phyloP scores from a whole-genome alignment of 228 moss, liverwort and hornwort species.

The Sphagnum fallax region DNA sequence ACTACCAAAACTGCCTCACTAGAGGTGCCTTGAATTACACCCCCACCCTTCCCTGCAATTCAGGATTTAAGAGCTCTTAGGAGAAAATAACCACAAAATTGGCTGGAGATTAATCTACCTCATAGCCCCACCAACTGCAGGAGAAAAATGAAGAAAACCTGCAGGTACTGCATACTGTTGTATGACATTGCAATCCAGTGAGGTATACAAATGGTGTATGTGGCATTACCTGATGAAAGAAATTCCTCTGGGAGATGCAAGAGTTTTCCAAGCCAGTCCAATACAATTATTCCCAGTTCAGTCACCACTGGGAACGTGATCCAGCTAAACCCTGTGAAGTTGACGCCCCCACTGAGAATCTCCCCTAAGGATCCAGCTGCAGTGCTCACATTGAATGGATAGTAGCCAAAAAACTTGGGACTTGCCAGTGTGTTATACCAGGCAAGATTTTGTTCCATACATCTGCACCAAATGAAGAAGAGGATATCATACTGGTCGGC shows the following conservation, averaged over 20 bases:
- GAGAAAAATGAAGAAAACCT: no score
- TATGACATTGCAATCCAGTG: no score
- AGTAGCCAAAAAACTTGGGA: slow-evolving; percentile 77
- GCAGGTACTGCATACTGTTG: no score
- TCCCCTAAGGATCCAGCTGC: slow-evolving; percentile 57
- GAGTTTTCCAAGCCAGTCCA: slow-evolving; percentile 87
- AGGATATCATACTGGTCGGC: no score
- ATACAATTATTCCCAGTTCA: slow-evolving; percentile 70
- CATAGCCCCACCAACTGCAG: no score
- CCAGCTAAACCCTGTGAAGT: slow-evolving; percentile 77
- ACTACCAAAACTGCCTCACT: slow-evolving; percentile 72
- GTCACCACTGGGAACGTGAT: slow-evolving; percentile 77
- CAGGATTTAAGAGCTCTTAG: no score
- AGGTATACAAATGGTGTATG: no score
- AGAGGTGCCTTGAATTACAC: slow-evolving; percentile 83
- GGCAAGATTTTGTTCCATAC: slow-evolving; percentile 67
- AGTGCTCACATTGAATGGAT: slow-evolving; percentile 61
- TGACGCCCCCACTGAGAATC: slow-evolving; percentile 69
- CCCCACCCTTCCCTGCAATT: slow-evolving; percentile 60
- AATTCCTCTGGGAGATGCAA: slow-evolving; percentile 63
- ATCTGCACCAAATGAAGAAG: slow-evolving; percentile 27
- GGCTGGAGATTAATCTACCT: no score
- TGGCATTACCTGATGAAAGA: slow-evolving; percentile 38
- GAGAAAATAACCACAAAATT: no score
- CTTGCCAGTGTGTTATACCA: slow-evolving; percentile 89